Evolutionary conservation across 192 early-diverging fungal species (phyloP).

Genomic region (Backusella liffmaniae): DNA sequence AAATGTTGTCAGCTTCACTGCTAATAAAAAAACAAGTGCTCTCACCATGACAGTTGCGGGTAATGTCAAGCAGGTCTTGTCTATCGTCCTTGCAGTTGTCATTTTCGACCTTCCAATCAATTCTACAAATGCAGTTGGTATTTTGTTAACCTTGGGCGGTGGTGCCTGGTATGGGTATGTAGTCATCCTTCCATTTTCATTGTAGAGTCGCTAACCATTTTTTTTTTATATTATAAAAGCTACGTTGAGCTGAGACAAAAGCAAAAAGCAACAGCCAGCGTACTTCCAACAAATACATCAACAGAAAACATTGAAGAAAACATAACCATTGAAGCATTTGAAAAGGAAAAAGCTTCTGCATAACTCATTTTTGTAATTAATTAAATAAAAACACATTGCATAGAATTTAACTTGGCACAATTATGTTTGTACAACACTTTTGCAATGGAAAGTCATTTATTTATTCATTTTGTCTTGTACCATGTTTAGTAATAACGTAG

Average conservation of each 20-base stretch:
- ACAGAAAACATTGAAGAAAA: not conserved
- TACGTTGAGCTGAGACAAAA: not conserved
- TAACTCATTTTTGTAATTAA: constrained; percentile 3
- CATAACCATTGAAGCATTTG: not conserved
- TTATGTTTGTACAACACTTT: not conserved
- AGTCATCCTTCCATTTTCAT: not conserved
- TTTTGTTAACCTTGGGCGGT: constrained; percentile 56
- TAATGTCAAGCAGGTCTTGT: constrained; percentile 77
- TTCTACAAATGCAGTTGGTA: constrained; percentile 58
- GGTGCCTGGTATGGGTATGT: constrained; percentile 57
- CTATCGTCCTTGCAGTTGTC: constrained; percentile 59
- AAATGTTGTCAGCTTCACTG: constrained; percentile 64
- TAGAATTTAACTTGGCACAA: not conserved
- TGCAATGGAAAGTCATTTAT: not conserved
- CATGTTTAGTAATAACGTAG: not conserved
- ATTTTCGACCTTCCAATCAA: constrained; percentile 62
- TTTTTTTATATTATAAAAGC: not conserved
- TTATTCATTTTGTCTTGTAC: constrained; percentile 9
- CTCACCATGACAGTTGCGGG: constrained; percentile 64
- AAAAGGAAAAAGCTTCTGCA: not conserved
- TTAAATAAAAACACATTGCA: not conserved
- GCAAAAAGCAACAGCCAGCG: not conserved
- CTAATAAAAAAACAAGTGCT: constrained; percentile 65
- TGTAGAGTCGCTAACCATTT: not conserved
- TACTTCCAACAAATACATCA: not conserved